Conservation (phyloP, 1,139 yeast species). For the Debaryomyces udenii region DNA sequence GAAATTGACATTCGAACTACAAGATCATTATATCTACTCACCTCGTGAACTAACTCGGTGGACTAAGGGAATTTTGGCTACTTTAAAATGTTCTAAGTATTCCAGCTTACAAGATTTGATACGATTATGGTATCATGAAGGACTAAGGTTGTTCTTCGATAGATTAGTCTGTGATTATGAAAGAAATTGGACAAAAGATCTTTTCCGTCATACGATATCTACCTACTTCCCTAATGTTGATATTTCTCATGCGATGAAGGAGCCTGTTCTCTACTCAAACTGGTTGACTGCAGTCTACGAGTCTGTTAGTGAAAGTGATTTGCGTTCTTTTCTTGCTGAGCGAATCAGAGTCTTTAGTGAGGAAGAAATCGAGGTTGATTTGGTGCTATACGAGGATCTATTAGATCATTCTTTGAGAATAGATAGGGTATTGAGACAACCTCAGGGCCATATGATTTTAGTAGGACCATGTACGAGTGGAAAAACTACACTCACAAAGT, state of each 20-base stretch:
- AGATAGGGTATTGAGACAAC: conserved; percentile 80
- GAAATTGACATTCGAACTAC: conserved; percentile 37
- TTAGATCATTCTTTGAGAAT: conserved; percentile 77
- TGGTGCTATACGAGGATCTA: conserved; percentile 71
- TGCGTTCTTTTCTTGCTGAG: conserved; percentile 60
- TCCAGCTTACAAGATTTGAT: conserved; percentile 48
- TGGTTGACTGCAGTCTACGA: conserved; percentile 73
- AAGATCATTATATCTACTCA: conserved; percentile 72
- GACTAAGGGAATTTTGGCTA: conserved; percentile 75
- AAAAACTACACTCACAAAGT: conserved; percentile 71
- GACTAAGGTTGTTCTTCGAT: conserved; percentile 74
- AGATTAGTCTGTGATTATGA: conserved; percentile 58
- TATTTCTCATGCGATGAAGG: conserved; percentile 33
- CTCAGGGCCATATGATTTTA: conserved; percentile 87
- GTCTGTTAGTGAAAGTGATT: conserved; percentile 53
- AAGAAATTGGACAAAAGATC: conserved; percentile 51
- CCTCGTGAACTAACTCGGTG: conserved; percentile 94
- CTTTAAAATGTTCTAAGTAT: conserved; percentile 44
- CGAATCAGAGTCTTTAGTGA: conserved; percentile 75
- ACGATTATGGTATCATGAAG: conserved; percentile 83
- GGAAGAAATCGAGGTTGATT: conserved; percentile 65
- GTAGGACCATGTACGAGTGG: conserved; percentile 91
- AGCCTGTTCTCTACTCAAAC: conserved; percentile 66
- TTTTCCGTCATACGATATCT: conserved; percentile 42
- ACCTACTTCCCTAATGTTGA: conserved; percentile 53